Evolutionary conservation across 2,329 filamentous ascomycete genomes (phyloP), one percentile per base, ranked within the genome.

Genomic region (Akanthomyces muscarius): DNA sequence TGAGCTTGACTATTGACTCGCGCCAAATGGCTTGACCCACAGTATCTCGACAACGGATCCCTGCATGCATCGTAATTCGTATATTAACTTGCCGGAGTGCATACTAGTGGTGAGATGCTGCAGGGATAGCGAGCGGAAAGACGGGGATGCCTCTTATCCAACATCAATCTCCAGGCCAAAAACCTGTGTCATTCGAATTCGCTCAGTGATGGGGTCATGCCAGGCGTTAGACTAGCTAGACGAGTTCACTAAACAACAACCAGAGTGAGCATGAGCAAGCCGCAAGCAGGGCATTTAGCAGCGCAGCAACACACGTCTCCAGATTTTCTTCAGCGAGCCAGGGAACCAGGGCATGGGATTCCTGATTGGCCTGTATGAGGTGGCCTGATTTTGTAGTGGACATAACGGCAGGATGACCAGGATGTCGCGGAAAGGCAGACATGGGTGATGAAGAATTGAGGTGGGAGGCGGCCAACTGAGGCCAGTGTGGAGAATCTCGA

Each of bases 21-120:
- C 28, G 58, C 36, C 4, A 44, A 2, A 25, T 18, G 16, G 14
- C 33, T 44, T 25, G 58, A 8, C 48, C 58, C 58, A 53, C 48
- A 61, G 48, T 53, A 61, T 61, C 58, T 61, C 28, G 48, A 36
- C 58, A 52, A 45, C 58, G 56, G 45, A 59, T 59, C 56, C 56
- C 48, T 59, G 47, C 41, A 52, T 50, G 25, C 57, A 60, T 60
- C 38, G 57, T 52, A 60, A 30, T 44, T 60, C 47, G 57, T 52
- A 52, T 42, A 42, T 42, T 18, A 61, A 44, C 41, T 33, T 33
- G 30, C 48, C 48, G 33, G 16, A 52, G 47, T 48, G 44, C 55
- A 36, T 45, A 30, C 28, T 30, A 30, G 28, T 30, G 16, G 10
- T 13, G n/a, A 21, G 55, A 48, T 47, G 23, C 14, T 58, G 55